Evolutionary conservation across 2,329 filamentous ascomycete genomes (phyloP).

Genomic region (Aschersonia sp.): DNA sequence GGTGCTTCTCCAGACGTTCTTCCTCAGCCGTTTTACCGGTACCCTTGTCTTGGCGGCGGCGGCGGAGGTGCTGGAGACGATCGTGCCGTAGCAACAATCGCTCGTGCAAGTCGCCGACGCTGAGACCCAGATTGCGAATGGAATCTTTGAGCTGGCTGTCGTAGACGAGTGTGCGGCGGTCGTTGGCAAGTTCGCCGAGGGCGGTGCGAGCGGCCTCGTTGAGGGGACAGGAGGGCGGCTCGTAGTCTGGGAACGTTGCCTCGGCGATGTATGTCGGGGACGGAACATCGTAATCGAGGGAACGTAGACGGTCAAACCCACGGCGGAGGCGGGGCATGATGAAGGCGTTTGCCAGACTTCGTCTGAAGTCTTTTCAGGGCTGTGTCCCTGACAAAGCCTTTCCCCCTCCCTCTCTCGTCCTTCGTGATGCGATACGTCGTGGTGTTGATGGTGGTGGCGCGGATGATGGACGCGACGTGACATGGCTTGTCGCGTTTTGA

Average conservation of each 20-base stretch:
- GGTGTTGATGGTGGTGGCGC: no score
- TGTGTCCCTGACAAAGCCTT: no score
- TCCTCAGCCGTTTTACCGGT: slow-evolving; percentile 20
- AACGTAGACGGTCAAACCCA: no score
- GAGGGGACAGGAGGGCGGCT: slow-evolving; percentile 32
- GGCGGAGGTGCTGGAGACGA: slow-evolving; percentile 14
- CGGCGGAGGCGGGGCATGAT: neutral
- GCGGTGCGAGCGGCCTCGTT: slow-evolving; percentile 20
- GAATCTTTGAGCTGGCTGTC: slow-evolving; percentile 31
- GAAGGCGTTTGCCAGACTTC: no score
- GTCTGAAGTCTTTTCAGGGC: no score
- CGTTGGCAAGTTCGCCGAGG: slow-evolving; percentile 27
- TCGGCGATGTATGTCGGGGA: slow-evolving; percentile 7
- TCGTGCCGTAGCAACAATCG: slow-evolving; percentile 20
- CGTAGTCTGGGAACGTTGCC: slow-evolving; percentile 29
- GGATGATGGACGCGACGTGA: no score
- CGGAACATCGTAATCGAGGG: neutral
- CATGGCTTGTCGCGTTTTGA: no score
- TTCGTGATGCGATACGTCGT: no score
- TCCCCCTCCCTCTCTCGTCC: no score
- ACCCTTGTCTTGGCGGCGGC: slow-evolving; percentile 23
- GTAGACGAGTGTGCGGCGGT: slow-evolving; percentile 25
- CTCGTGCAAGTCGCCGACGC: slow-evolving; percentile 36
- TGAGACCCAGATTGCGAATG: slow-evolving; percentile 25
- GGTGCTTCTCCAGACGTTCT: slow-evolving; percentile 21